Conservation (phyloP, 2,329 filamentous ascomycete species). For the Penicillium sp. region DNA sequence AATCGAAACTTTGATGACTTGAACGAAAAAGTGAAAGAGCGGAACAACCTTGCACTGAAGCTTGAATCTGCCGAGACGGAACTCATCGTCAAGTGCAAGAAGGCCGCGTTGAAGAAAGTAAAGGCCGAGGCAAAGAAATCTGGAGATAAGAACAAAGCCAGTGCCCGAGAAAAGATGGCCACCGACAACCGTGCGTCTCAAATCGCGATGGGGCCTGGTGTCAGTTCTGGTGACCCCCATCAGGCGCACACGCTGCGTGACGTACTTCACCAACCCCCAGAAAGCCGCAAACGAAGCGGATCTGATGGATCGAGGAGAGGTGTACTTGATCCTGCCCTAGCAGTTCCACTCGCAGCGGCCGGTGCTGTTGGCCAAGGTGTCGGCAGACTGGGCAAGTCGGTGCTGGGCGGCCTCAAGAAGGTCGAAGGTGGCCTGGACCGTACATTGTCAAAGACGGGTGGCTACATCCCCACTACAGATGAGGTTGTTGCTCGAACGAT, state of each 20-base stretch:
- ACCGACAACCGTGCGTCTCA: slow-evolving; percentile 47
- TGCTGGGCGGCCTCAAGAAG: slow-evolving; percentile 43
- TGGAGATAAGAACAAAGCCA: slow-evolving; percentile 42
- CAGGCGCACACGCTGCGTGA: slow-evolving; percentile 51
- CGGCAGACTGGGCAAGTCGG: slow-evolving; percentile 43
- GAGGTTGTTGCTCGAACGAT: slow-evolving; percentile 4
- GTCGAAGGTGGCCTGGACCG: slow-evolving; percentile 37
- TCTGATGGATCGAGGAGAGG: slow-evolving; percentile 22
- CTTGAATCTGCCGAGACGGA: slow-evolving; percentile 82
- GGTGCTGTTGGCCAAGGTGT: slow-evolving; percentile 50
- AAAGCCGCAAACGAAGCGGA: slow-evolving; percentile 11
- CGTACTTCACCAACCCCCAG: slow-evolving; percentile 32
- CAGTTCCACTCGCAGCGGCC: slow-evolving; percentile 50
- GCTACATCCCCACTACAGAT: slow-evolving; percentile 25
- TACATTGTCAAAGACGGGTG: slow-evolving; percentile 33
- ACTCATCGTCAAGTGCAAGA: slow-evolving; percentile 74
- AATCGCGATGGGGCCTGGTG: slow-evolving; percentile 47
- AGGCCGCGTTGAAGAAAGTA: slow-evolving; percentile 67
- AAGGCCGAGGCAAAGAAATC: slow-evolving; percentile 60
- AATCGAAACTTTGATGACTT: slow-evolving; percentile 83
- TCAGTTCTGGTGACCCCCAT: slow-evolving; percentile 56
- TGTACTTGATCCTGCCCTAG: slow-evolving; percentile 46
- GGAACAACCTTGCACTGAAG: slow-evolving; percentile 64
- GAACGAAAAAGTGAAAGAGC: slow-evolving; percentile 73
- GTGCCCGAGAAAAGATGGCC: slow-evolving; percentile 45